Percentiles rank a stretch among this genome's conserved stretches.
These are phyloP conservation scores for Nigrograna mackinnonii DNA, from an alignment of 2,329 filamentous ascomycete species.

Conservation along the genomic window DNA sequence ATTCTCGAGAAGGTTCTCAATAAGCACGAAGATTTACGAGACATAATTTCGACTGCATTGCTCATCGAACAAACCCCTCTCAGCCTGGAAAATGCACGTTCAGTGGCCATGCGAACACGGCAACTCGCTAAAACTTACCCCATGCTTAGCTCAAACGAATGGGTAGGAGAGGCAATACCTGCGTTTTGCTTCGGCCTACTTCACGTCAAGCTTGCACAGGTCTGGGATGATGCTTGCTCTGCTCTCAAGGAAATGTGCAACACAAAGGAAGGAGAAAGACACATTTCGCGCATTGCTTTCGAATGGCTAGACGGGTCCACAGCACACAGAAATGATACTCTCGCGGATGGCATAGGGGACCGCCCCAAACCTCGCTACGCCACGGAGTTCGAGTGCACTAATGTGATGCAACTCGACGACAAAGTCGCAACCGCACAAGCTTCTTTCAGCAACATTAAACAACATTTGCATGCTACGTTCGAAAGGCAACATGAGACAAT, in stretches of 20 bases:
- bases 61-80: conserved; percentile 80
- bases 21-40: conserved; percentile 53
- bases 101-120: conserved; percentile 82
- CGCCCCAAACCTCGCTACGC: conserved; percentile 40
- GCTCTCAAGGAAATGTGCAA: conserved; percentile 76
- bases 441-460: conserved; percentile 26
- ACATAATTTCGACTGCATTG: conserved; percentile 67
- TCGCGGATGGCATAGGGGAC: conserved; percentile 1
- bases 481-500: conserved; percentile 64
- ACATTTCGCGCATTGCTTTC: conserved; percentile 73
- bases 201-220: conserved; percentile 79
- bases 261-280: conserved; percentile 71
- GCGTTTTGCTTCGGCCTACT: conserved; percentile 87
- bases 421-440: conserved; percentile 17
- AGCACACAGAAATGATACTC: conserved; percentile 9
- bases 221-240: conserved; percentile 83
- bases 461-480: conserved; percentile 66
- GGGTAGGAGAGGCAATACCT: conserved; percentile 74
- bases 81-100: conserved; percentile 74
- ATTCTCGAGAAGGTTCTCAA: conserved; percentile 66
- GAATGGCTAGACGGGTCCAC: conserved; percentile 64
- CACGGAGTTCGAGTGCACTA: conserved; percentile 85
- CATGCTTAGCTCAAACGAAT: conserved; percentile 60
- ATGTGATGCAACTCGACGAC: conserved; percentile 60
- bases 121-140: conserved; percentile 71